phyloP scores from a whole-genome alignment of 1,284 basidiomycete genomes.

The Cronartium ribicola region DNA sequence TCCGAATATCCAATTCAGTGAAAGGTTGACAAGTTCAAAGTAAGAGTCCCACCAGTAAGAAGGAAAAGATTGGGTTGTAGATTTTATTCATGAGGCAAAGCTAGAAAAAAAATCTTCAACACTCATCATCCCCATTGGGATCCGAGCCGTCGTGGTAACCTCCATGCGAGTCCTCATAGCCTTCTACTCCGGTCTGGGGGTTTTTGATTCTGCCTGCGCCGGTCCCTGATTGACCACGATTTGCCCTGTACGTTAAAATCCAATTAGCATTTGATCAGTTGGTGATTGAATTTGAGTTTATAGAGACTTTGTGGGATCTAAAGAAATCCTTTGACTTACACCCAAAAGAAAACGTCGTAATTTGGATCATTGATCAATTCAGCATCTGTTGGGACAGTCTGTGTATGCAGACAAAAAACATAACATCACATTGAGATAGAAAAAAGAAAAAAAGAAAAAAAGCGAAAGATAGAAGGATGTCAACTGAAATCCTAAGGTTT shows the following conservation, averaged over 20 bases:
- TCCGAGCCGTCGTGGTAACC: conserved; percentile 3
- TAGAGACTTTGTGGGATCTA: background rate
- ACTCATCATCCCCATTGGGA: background rate
- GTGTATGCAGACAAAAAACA: background rate
- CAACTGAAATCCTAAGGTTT: background rate
- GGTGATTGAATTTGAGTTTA: background rate
- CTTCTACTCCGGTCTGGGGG: conserved; percentile 17
- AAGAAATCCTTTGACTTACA: conserved; percentile 12
- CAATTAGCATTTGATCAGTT: background rate
- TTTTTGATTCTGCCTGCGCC: conserved; percentile 22
- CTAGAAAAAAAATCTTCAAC: no score
- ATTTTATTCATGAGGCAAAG: no score
- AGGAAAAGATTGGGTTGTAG: no score
- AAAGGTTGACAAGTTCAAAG: no score
- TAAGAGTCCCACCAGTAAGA: no score
- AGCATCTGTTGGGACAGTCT: conserved; percentile 8
- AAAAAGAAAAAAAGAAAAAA: background rate
- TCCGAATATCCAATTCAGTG: no score
- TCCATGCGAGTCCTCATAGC: conserved; percentile 25
- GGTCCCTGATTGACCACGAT: conserved; percentile 15
- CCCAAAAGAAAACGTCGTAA: conserved; percentile 32
- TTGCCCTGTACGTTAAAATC: conserved; percentile 8
- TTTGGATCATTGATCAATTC: conserved; percentile 12
- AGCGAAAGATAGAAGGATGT: background rate
- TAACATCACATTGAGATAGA: background rate